Evolutionary conservation across 78 protist species (phyloP), one percentile per base, ranked within the genome.

Genomic region (Planoprotostelium fungivorum): DNA sequence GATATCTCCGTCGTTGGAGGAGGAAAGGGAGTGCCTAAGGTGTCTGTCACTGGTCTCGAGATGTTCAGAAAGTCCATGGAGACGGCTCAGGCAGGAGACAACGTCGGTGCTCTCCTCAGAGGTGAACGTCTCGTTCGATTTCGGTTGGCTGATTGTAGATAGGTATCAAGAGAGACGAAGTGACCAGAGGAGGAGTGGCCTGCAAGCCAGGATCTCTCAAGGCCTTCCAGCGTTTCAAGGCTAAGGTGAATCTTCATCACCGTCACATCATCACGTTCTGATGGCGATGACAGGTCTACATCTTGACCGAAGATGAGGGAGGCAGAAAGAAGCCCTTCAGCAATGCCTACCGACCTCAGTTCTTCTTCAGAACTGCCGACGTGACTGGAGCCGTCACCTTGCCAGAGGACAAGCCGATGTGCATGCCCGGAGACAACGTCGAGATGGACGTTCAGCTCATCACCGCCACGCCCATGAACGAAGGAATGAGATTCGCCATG

Each of bases 401-500:
- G 34, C 96, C 96, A 88, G 94, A 94, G 90, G 94, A 83, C 86
- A 88, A 88, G 38, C 94, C 96, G 90, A 96, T 98, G 98, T 94
- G 90, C 84, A 95, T 98, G 98, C 99, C 99, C 34, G 99, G 99
- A 36, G 99, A 97, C 95, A 96, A 96, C 90, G 25, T 91, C 31
- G 93, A 91, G 39, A 29, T 92, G 87, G 63, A 35, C 0, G 90
- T 98, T 34, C 97, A 96, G 38, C 92, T 97, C n/a, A 37, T 96
- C 87, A 35, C 84, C 36, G 94, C 96, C 84, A 89, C 95, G 1
- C 97, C 97, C 89, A 29, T 98, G 37, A 91, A 94, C 38, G 87
- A 85, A 73, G 99, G 98, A 0, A 39, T 92, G 90, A 96, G 98
- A 88, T 98, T 98, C 91, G 98, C 99, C 39, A 51, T 98, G 84